Evolutionary conservation across 805 yeast genomes (phyloP).

Genomic region (Sugiyamaella qingdaonensis): DNA sequence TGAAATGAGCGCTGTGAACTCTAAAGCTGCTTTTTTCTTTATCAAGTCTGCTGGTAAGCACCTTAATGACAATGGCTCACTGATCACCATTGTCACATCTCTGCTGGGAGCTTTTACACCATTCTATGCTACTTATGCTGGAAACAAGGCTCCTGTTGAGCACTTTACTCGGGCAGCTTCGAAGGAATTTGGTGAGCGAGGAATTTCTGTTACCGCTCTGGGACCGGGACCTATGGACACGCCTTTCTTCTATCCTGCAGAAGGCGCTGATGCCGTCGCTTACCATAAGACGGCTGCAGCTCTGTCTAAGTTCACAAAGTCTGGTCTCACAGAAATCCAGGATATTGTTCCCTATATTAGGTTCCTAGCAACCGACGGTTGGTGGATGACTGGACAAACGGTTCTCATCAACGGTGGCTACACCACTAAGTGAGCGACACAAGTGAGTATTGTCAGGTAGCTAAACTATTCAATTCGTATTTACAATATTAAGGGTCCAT

Average conservation of each 20-base stretch:
- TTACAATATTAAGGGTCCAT: no score
- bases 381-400: constrained; percentile 70
- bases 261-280: constrained; percentile 47
- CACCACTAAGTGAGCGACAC: constrained; percentile 40
- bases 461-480: no score
- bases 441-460: no score
- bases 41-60: constrained; percentile 51
- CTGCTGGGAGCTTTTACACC: constrained; percentile 61
- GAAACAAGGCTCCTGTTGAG: constrained; percentile 70
- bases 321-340: constrained; percentile 45
- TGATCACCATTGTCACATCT: constrained; percentile 58
- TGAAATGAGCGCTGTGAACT: constrained; percentile 48
- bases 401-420: constrained; percentile 62
- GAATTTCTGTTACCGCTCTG: constrained; percentile 67
- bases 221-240: constrained; percentile 74
- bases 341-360: constrained; percentile 63
- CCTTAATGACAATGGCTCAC: constrained; percentile 49
- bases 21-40: constrained; percentile 59
- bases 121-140: constrained; percentile 64
- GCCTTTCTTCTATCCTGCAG: constrained; percentile 64
- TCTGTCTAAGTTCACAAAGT: constrained; percentile 34
- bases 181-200: constrained; percentile 65
- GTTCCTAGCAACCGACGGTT: constrained; percentile 60
- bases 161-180: constrained; percentile 68
- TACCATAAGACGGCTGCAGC: constrained; percentile 52